These are phyloP conservation scores for Barbarea vulgaris DNA, from an alignment of 345 rosid genomes.

Conservation along the genomic window DNA sequence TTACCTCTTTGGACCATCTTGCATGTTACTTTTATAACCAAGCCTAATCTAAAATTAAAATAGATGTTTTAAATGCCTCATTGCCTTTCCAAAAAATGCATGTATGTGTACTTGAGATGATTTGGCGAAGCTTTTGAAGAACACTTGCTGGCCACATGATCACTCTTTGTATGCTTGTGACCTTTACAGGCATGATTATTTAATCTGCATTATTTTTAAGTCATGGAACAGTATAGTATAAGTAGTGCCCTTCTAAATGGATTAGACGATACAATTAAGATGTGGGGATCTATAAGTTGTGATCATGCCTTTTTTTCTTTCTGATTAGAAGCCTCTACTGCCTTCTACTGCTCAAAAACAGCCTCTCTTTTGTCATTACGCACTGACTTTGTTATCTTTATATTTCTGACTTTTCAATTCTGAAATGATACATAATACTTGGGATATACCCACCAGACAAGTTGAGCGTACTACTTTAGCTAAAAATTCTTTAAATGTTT, in stretches of 20 bases:
- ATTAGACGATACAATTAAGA: neutral
- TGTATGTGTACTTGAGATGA: constrained; percentile 4
- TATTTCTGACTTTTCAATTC: constrained; percentile 2
- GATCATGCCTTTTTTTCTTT: constrained; percentile 12
- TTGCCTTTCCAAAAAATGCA: neutral
- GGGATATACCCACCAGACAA: neutral
- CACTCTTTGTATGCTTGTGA: neutral
- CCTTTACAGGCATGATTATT: neutral
- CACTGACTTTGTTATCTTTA: neutral
- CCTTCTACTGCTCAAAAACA: neutral
- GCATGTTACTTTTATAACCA: neutral
- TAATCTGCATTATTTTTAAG: neutral
- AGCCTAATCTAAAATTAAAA: neutral
- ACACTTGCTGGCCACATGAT: neutral
- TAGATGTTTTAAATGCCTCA: constrained; percentile 3
- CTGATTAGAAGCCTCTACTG: neutral
- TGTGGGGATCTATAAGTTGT: constrained; percentile 28
- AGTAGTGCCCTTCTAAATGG: neutral
- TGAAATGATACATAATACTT: constrained; percentile 2
- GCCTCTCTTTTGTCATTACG: neutral
- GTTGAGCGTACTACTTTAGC: constrained; percentile 7
- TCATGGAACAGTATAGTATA: constrained; percentile 4
- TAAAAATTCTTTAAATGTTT: constrained; percentile 1
- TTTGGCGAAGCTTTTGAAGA: neutral
- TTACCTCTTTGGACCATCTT: constrained; percentile 5